phyloP scores from a whole-genome alignment of 106 monocot genomes.

The Acorus gramineus region DNA sequence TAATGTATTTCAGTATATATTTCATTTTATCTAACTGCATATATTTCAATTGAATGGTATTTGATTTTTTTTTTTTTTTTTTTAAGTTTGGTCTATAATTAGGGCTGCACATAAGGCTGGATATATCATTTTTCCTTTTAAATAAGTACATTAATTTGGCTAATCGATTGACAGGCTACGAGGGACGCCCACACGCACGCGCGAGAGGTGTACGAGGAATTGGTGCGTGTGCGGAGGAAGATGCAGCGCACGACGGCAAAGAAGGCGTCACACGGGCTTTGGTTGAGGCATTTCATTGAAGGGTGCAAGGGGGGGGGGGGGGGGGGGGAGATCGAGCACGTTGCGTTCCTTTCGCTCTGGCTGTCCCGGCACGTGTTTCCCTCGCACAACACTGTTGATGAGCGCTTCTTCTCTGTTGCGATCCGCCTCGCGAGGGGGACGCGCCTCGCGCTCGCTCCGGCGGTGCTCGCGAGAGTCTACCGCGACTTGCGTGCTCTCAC shows the following conservation, averaged over 20 bases:
- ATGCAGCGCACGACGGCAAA: constrained; percentile 47
- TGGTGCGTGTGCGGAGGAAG: constrained; percentile 1
- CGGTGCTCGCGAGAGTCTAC: constrained; percentile 45
- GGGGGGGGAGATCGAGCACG: constrained; percentile 38
- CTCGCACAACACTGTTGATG: constrained; percentile 27
- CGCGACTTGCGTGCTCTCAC: no score
- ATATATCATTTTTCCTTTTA: no score
- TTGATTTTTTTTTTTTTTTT: no score
- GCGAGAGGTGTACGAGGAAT: no score
- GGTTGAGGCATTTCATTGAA: constrained; percentile 55
- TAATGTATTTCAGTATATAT: no score
- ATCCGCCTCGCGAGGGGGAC: constrained; percentile 39
- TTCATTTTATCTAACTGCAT: no score
- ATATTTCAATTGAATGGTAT: no score
- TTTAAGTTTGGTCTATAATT: no score
- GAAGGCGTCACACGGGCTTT: constrained; percentile 51
- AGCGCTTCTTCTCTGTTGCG: constrained; percentile 40
- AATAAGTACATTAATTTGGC: no score
- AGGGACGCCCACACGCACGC: no score
- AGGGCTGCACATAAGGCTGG: no score
- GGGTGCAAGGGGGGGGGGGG: constrained; percentile 3
- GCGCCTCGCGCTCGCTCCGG: constrained; percentile 49
- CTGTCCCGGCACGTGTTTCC: constrained; percentile 55
- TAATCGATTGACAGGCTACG: no score
- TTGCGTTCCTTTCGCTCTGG: constrained; percentile 68